These are phyloP conservation scores for Lachancea fermentati DNA, from an alignment of 805 yeast genomes.

Conservation along the genomic window DNA sequence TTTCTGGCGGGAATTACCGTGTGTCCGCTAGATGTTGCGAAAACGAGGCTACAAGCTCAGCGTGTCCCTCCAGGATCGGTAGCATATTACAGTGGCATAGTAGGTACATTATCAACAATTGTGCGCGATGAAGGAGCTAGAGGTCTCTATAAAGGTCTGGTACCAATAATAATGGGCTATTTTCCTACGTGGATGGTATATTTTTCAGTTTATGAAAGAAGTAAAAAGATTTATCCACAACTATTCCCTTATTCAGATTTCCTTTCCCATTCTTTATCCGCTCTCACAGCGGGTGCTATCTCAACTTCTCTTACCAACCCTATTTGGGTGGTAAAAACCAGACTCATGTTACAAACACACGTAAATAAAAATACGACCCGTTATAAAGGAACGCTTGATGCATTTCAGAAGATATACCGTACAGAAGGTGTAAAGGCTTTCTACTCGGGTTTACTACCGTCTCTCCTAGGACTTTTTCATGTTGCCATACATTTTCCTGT, in stretches of 20 bases:
- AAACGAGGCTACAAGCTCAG: constrained; percentile 90
- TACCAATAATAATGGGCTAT: constrained; percentile 90
- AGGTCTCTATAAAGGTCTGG: constrained; percentile 85
- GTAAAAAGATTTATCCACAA: constrained; percentile 51
- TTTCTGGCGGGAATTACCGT: constrained; percentile 83
- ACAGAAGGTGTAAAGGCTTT: constrained; percentile 78
- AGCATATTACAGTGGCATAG: constrained; percentile 50
- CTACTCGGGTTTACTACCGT: constrained; percentile 86
- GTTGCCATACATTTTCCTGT: constrained; percentile 96
- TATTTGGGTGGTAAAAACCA: constrained; percentile 94
- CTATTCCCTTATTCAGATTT: constrained; percentile 34
- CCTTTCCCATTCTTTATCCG: constrained; percentile 44
- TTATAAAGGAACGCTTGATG: constrained; percentile 74
- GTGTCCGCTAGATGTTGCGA: constrained; percentile 94
- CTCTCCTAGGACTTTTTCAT: constrained; percentile 82
- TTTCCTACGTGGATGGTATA: constrained; percentile 98
- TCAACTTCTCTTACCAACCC: constrained; percentile 88
- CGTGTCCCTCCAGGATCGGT: constrained; percentile 42
- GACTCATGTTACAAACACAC: constrained; percentile 78
- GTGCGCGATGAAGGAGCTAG: constrained; percentile 69
- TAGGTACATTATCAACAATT: constrained; percentile 61
- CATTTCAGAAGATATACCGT: constrained; percentile 69
- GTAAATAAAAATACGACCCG: constrained; percentile 22
- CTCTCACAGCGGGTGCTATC: constrained; percentile 83
- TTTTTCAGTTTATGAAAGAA: constrained; percentile 80